Evolutionary conservation across 2,329 filamentous ascomycete genomes (phyloP), one percentile per base, ranked within the genome.

Genomic region (Cyanodermella asteris): DNA sequence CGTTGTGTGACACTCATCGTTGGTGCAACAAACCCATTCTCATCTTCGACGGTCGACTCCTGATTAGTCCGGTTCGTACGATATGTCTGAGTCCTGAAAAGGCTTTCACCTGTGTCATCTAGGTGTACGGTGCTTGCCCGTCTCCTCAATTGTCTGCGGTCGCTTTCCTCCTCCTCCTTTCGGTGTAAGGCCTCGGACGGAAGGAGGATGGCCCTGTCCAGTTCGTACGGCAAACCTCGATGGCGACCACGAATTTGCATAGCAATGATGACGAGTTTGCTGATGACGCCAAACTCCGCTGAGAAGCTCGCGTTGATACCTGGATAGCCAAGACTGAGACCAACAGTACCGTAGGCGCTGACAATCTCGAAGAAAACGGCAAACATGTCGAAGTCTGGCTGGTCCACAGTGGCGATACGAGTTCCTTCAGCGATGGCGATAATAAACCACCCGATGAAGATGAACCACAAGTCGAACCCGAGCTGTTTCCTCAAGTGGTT

Each of bases 401-500:
- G 51, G 30, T 70, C 55, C 13, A 46, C 51, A 37, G 62, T 61
- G 41, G 75, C 56, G 8, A 97, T 56, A 10, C 70, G 66, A 6
- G 39, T 29, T 4, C 81, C 84, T 51, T 97, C 90, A 16, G 76
- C 70, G 38, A 97, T 91, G 31, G 74, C 63, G 39, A 97, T 75
- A 43, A 94, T 65, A 51, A 97, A 97, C 37, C 91, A 68, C 1
- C 87, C 87, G 13, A 94, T 47, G 42, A 91, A 91, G 29, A 97
- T 74, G 40, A 81, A 97, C 87, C 87, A 97, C 47, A 97, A 49
- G 50, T 97, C 87, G 52, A 97, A 97, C 27, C 81, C 91, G 18
- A 97, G 63, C 48, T 97, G 87, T 23, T 76, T 70, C 18, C 87
- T 75, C 45, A 97, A 61, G 64, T 97, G 87, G 25, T 77, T 72